Conservation (phyloP, 192 early-diverging fungal genomes). For the Backusella morwellensis region DNA sequence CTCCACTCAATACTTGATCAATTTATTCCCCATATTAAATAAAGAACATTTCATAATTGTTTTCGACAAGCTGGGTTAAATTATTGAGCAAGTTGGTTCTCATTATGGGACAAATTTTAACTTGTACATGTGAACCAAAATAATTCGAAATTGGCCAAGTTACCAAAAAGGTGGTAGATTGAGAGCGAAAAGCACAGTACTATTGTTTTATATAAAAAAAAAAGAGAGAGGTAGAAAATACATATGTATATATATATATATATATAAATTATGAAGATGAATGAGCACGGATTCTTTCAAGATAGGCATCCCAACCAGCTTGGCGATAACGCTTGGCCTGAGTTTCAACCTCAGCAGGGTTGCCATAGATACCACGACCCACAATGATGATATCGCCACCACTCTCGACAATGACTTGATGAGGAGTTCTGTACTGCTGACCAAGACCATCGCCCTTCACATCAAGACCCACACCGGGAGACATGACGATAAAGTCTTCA, state of each 20-base stretch:
- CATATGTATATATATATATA: slow-evolving; percentile 3
- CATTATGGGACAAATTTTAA: no score
- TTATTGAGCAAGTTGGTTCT: no score
- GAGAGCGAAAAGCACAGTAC: background rate
- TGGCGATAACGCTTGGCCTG: slow-evolving; percentile 86
- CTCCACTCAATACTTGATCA: no score
- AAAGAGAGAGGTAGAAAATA: background rate
- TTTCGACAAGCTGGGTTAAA: no score
- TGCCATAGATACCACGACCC: slow-evolving; percentile 94
- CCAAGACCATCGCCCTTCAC: slow-evolving; percentile 84
- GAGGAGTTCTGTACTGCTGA: slow-evolving; percentile 94
- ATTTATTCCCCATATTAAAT: no score
- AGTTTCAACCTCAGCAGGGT: slow-evolving; percentile 60
- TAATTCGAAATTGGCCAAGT: no score
- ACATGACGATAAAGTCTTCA: slow-evolving; percentile 92
- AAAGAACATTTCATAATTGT: no score
- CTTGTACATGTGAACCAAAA: no score
- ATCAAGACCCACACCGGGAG: slow-evolving; percentile 90
- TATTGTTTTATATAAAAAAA: background rate
- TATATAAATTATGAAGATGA: slow-evolving; percentile 2
- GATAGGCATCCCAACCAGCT: slow-evolving; percentile 96
- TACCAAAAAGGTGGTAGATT: no score
- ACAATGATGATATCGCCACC: slow-evolving; percentile 98
- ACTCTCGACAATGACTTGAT: slow-evolving; percentile 78
- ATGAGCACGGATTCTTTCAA: slow-evolving; percentile 31